phyloP scores from a whole-genome alignment of 179 eudicot genomes.

The Monotropa hypopitys region DNA sequence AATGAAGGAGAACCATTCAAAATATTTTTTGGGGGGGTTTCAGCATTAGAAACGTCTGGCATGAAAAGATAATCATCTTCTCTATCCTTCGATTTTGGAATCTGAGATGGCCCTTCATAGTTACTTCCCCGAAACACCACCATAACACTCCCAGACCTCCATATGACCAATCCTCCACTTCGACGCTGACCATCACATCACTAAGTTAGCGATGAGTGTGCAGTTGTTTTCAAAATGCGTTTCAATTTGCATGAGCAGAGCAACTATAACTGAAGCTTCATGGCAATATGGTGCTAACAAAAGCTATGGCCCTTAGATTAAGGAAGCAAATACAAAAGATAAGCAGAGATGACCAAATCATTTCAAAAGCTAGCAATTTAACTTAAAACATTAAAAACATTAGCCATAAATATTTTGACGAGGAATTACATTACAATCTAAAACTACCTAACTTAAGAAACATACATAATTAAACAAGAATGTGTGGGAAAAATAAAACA shows the following conservation, averaged over 20 bases:
- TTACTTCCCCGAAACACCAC: constrained; percentile 78
- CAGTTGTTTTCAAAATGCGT: not conserved
- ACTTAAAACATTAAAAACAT: not conserved
- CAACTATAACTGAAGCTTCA: not conserved
- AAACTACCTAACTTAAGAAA: not conserved
- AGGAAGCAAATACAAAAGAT: not conserved
- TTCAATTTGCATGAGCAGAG: not conserved
- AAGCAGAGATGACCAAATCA: not conserved
- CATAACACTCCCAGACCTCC: constrained; percentile 99
- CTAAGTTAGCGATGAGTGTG: not conserved
- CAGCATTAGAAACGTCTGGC: constrained; percentile 44
- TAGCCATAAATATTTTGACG: not conserved
- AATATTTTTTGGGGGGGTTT: constrained; percentile 10
- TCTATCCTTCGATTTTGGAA: constrained; percentile 18
- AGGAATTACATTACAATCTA: not conserved
- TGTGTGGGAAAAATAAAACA: not conserved
- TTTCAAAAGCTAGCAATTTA: not conserved
- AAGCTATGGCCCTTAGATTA: not conserved
- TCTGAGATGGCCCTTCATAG: constrained; percentile 58
- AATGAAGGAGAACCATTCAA: constrained; percentile 17
- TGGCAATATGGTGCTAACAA: not conserved
- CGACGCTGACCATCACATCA: constrained; percentile 61
- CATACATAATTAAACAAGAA: not conserved
- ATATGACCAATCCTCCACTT: constrained; percentile 76
- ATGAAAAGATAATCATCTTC: constrained; percentile 32